Conservation (phyloP, 2,329 filamentous ascomycete genomes). For the Diaporthe humulicola region DNA sequence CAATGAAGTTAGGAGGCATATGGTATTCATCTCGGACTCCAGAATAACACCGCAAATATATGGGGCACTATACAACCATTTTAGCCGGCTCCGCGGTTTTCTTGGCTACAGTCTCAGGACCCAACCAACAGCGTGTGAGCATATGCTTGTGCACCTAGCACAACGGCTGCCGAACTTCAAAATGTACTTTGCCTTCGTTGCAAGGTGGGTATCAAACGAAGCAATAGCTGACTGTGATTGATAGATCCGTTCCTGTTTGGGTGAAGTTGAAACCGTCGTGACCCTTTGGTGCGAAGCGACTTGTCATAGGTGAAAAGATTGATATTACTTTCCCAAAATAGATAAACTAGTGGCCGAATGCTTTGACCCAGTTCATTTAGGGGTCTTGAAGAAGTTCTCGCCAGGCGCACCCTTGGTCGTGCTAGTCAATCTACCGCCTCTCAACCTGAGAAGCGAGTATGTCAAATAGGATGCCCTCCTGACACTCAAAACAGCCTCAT, state of each 20-base stretch:
- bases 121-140: fast-evolving
- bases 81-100: not conserved
- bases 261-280: not conserved
- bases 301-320: too few relatives aligned
- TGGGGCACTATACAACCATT: not conserved
- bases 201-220: not conserved
- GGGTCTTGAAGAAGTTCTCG: not conserved
- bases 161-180: fast-evolving
- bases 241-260: not conserved
- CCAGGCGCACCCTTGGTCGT: not conserved
- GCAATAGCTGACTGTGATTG: not conserved
- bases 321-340: not conserved
- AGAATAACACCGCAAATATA: not conserved
- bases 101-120: not conserved
- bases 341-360: not conserved
- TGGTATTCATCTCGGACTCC: not conserved
- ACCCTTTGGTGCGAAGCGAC: not conserved
- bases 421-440: not conserved
- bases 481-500: not conserved
- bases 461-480: not conserved
- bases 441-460: not conserved
- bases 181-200: fast-evolving
- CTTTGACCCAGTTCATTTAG: not conserved
- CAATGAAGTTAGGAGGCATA: too few relatives aligned
- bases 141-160: fast-evolving